Conservation (phyloP, 116 monocot species). For the Thalassia testudinum region DNA sequence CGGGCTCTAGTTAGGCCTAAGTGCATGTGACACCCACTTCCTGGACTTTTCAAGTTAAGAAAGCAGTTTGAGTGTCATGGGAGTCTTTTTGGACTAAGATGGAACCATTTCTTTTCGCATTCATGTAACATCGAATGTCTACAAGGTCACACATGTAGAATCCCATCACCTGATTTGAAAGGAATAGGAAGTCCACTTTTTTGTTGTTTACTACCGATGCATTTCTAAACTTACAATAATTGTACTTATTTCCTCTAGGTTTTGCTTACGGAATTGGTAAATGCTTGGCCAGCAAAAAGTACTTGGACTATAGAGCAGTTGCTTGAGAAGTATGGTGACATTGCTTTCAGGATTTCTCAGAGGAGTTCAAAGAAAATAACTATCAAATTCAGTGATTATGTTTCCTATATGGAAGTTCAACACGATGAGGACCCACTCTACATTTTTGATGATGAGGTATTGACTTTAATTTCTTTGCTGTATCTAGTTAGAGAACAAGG, state of each 20-base stretch:
- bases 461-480: background rate
- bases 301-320: slow-evolving; percentile 76
- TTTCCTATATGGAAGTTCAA: slow-evolving; percentile 77
- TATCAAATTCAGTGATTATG: slow-evolving; percentile 84
- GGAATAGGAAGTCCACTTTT: too few species aligned
- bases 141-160: too few species aligned
- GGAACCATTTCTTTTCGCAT: too few species aligned
- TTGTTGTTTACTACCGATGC: too few species aligned
- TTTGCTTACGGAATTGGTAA: slow-evolving; percentile 70
- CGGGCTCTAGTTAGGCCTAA: too few species aligned
- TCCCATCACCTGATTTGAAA: too few species aligned
- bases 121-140: too few species aligned
- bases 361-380: slow-evolving; percentile 67
- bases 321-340: slow-evolving; percentile 48
- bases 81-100: too few species aligned
- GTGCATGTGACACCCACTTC: too few species aligned
- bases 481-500: background rate
- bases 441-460: slow-evolving; percentile 95
- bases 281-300: slow-evolving; percentile 69
- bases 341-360: slow-evolving; percentile 79
- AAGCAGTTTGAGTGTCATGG: too few species aligned
- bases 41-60: too few species aligned
- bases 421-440: slow-evolving; percentile 99
- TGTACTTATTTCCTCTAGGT: slow-evolving; percentile 26
- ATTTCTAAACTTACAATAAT: too few species aligned